Evolutionary conservation across 495 filamentous ascomycete genomes (phyloP).

Genomic region (Cetradonia linearis): DNA sequence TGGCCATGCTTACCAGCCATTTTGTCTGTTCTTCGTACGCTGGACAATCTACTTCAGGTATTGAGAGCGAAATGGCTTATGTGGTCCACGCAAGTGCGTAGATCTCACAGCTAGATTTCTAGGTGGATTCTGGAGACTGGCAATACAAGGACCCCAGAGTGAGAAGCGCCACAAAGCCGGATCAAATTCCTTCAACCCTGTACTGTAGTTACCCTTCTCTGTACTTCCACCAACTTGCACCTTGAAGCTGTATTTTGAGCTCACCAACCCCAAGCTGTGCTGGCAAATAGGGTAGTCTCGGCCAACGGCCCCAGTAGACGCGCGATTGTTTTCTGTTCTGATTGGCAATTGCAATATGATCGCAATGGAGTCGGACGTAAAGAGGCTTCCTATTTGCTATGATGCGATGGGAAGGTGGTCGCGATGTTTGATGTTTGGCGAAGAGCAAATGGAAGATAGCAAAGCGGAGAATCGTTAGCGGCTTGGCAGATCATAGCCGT

Average conservation of each 20-base stretch:
- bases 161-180: constrained; percentile 16
- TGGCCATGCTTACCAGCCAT: constrained; percentile 23
- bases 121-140: constrained; percentile 15
- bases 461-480: constrained; percentile 11
- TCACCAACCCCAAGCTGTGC: constrained; percentile 8
- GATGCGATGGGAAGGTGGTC: not conserved
- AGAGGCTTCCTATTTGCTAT: not conserved
- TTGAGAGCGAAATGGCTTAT: constrained; percentile 17
- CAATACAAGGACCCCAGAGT: constrained; percentile 17
- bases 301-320: constrained; percentile 1
- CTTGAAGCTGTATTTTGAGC: constrained; percentile 8
- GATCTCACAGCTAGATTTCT: constrained; percentile 21
- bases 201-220: constrained; percentile 7
- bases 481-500: not conserved
- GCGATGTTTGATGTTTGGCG: constrained; percentile 1
- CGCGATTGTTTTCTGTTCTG: constrained; percentile 2
- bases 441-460: constrained; percentile 1
- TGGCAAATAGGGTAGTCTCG: not conserved
- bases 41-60: constrained; percentile 18
- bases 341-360: not conserved
- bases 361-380: not conserved
- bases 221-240: constrained; percentile 10
- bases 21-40: not conserved
- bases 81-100: constrained; percentile 17
- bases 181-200: constrained; percentile 20